Base-by-base conservation (phyloP, 139 green algal species). In the Ettlia oleoabundans region DNA sequence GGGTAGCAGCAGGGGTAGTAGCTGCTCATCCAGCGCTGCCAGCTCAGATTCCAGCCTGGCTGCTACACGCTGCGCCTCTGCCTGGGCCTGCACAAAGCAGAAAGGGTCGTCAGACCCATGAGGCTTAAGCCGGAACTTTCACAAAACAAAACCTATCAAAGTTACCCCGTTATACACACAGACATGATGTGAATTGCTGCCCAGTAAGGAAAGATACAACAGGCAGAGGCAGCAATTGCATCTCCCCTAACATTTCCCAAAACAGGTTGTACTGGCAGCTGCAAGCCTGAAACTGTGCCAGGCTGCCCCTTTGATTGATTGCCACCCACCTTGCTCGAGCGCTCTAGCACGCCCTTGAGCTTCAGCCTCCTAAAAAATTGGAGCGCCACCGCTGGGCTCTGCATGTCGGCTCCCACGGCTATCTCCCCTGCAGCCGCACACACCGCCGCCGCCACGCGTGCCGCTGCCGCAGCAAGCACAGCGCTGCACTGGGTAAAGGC, bases 281-380 rank as follows among this genome's bases (percentile, higher is more conserved):
- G n/a, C n/a, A n/a, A n/a, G n/a, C n/a, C n/a, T n/a, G n/a, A n/a
- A n/a, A n/a, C n/a, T n/a, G n/a, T n/a, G n/a, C n/a, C n/a, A n/a
- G n/a, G n/a, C n/a, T n/a, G n/a, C n/a, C n/a, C n/a, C n/a, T n/a
- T n/a, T n/a, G n/a, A n/a, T 40, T 35, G n/a, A 15, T 21, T 40
- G 26, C 32, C 9, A 7, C 52, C 5, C 66, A 72, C 81, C 75
- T 86, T 86, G 19, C 40, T 52, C 1, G 71, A 76, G 19, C 64
- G 64, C n/a, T 74, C 69, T 51, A 86, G 40, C 51, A 86, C 65
- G 4, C 75, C 75, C 72, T 75, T 86, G 4, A 75, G 55, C 58
- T 53, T 32, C n/a, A 86, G 75, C 3, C 75, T 55, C 9, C 81
- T n/a, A 35, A 72, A 86, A 72, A 86, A 86, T 53, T 79, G 69